Base-by-base conservation (phyloP, 1,139 yeast species). In the Citeromyces siamensis region DNA sequence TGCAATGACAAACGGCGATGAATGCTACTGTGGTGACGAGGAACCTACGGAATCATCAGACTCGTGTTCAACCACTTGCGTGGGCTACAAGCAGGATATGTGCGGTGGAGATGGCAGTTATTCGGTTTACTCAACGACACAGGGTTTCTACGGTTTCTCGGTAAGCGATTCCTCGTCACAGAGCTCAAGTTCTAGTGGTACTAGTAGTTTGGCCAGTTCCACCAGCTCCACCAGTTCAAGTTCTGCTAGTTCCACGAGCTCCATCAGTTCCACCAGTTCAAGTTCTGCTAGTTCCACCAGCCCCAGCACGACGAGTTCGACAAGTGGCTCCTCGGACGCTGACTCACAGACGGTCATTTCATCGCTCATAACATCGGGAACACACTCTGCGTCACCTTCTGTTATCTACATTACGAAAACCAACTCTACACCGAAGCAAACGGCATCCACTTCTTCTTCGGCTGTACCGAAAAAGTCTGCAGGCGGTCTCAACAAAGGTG, bases 51-150 rank as follows among this genome's bases (percentile, higher is more conserved):
- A 45, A 22, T 19, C 53, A 8, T 46, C 52, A 12, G 52, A 53
- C 32, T 45, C 55, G 35, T 75, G 83, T 55, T 46, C 62, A 38
- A 49, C 53, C 6, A 40, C 49, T 2, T 75, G 84, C 53, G 55
- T 54, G 37, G 82, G 81, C n/a, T 75, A 66, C 54, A 63, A 62
- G 6, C 40, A 46, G 6, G 75, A 70, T 41, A 60, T 52, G 12
- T 75, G 84, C 54, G 84, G 84, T 45, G 34, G 34, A 9, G 81
- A 80, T 6, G 37, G 55, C 20, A 67, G 64, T 44, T 60, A 68
- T 44, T 57, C 65, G 37, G 66, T 75, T n/a, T 72, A 63, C 44
- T 49, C 54, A 16, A 58, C 48, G 28, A 57, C 50, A 4, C 44
- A 43, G 3, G 36, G 22, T 27, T 35, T 19, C 10, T 36, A 45